Conservation (phyloP, 2,329 filamentous ascomycete species). For the Cadophora luteo-olivacea region DNA sequence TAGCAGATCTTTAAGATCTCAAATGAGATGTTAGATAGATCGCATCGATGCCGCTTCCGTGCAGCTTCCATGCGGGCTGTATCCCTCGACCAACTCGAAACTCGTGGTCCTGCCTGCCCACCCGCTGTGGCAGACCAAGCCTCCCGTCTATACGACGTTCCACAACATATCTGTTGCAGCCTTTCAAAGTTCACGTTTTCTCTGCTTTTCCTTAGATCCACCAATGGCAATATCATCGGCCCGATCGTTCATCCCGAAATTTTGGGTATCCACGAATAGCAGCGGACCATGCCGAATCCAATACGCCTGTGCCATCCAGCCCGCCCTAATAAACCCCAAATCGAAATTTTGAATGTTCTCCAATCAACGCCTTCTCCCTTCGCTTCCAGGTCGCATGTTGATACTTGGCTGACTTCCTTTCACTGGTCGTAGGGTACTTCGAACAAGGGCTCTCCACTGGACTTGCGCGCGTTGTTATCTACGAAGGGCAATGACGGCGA, state of each 20-base stretch:
- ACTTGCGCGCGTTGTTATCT: slow-evolving; percentile 27
- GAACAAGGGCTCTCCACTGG: slow-evolving; percentile 29
- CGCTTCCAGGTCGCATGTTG: neutral
- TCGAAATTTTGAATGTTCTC: neutral
- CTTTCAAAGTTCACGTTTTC: neutral
- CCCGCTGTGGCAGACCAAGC: neutral
- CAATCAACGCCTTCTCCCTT: neutral
- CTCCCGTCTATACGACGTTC: slow-evolving; percentile 1
- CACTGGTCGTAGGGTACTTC: slow-evolving; percentile 19
- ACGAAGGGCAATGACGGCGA: slow-evolving; percentile 31
- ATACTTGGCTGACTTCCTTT: neutral
- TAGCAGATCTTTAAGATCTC: neutral
- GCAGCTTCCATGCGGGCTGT: slow-evolving; percentile 14
- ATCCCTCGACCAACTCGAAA: neutral
- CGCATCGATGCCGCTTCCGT: slow-evolving; percentile 19
- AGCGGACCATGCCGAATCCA: neutral
- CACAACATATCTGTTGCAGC: neutral
- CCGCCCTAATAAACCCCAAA: neutral
- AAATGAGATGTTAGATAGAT: neutral
- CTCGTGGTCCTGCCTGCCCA: neutral
- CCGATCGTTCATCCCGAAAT: neutral
- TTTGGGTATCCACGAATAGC: slow-evolving; percentile 7
- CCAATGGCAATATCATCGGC: neutral
- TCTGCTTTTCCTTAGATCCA: neutral
- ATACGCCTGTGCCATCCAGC: neutral